Evolutionary conservation across 164 flowering plant species (phyloP).

Genomic region (Santalum album): DNA sequence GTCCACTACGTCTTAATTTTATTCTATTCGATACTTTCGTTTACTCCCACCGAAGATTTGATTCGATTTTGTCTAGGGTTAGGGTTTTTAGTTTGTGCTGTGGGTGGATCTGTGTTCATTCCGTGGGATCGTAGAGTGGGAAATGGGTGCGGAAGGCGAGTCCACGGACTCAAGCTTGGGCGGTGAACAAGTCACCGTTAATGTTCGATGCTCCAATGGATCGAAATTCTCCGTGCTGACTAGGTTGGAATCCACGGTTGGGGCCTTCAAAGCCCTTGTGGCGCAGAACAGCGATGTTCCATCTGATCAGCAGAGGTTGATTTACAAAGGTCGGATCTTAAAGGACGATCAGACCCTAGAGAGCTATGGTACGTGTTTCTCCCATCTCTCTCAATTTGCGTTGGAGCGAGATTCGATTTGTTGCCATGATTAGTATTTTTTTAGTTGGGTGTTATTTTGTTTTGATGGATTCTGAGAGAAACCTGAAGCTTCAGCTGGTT

Average conservation of each 20-base stretch:
- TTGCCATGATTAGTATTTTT: too few relatives aligned
- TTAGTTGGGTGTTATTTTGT: too few relatives aligned
- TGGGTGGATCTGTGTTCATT: not conserved
- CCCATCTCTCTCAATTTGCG: too few relatives aligned
- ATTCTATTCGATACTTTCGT: not conserved
- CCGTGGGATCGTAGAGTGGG: not conserved
- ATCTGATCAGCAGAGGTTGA: slow-evolving; percentile 67
- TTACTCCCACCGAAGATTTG: not conserved
- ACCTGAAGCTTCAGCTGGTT: too few relatives aligned
- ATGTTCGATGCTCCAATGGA: slow-evolving; percentile 72
- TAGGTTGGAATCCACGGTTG: slow-evolving; percentile 44
- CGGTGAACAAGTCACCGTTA: slow-evolving; percentile 22
- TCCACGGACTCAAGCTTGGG: slow-evolving; percentile 24
- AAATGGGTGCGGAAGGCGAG: slow-evolving; percentile 59
- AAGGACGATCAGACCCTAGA: slow-evolving; percentile 82
- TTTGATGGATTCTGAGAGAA: too few relatives aligned
- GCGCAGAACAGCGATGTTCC: slow-evolving; percentile 69
- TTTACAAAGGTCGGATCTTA: slow-evolving; percentile 79
- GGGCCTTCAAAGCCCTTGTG: slow-evolving; percentile 43
- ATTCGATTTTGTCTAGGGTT: slow-evolving; percentile 5
- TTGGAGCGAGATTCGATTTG: too few relatives aligned
- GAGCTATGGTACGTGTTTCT: slow-evolving; percentile 53
- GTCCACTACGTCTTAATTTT: not conserved
- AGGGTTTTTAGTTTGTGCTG: slow-evolving; percentile 9
- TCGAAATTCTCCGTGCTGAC: slow-evolving; percentile 54